Evolutionary conservation across 805 yeast genomes (phyloP).

Genomic region (Komagataella phaffii): DNA sequence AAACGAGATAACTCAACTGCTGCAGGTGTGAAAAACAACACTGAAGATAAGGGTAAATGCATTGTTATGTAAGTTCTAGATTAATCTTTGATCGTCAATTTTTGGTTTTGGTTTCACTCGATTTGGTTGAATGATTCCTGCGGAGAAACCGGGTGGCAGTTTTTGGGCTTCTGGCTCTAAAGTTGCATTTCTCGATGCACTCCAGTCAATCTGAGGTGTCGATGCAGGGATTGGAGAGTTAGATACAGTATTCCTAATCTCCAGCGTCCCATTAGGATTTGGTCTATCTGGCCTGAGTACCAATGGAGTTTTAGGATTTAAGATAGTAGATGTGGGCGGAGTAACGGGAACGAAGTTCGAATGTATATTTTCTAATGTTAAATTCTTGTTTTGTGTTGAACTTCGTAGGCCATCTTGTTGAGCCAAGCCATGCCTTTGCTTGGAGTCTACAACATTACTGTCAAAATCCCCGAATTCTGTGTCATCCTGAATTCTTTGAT

Average conservation of each 20-base stretch:
- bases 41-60: neutral
- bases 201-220: neutral
- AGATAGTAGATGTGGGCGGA: neutral
- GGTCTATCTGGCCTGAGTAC: neutral
- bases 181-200: neutral
- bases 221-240: neutral
- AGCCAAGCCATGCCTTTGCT: neutral
- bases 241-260: neutral
- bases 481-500: neutral
- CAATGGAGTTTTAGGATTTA: neutral
- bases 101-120: neutral
- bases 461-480: constrained; percentile 6
- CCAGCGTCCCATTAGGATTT: neutral
- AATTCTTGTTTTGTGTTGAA: neutral
- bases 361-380: neutral
- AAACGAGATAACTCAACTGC: neutral
- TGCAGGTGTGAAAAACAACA: neutral
- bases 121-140: constrained; percentile 1
- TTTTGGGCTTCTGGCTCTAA: neutral
- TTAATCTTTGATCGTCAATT: constrained; percentile 1
- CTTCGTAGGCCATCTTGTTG: neutral
- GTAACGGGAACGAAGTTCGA: neutral
- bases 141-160: neutral
- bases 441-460: neutral
- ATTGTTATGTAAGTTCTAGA: neutral